Evolutionary conservation across 495 filamentous ascomycete species (phyloP).

Genomic region (Lentithecium fluviatile): DNA sequence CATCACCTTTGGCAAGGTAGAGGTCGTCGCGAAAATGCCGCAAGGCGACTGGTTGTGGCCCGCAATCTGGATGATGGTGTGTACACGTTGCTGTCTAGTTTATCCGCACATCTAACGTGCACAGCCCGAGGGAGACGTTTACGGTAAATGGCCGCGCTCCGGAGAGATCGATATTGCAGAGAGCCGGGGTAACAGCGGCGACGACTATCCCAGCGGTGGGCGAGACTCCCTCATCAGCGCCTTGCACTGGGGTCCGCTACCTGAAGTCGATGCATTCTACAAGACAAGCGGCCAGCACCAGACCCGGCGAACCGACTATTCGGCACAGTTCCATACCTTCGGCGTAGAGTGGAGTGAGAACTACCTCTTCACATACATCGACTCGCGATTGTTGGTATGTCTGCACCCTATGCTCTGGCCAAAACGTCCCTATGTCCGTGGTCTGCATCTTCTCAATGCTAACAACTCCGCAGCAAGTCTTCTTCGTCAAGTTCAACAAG

Average conservation of each 20-base stretch:
- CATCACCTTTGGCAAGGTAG: slow-evolving; percentile 47
- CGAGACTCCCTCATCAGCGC: slow-evolving; percentile 33
- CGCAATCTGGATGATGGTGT: slow-evolving; percentile 49
- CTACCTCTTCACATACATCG: slow-evolving; percentile 39
- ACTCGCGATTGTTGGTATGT: slow-evolving; percentile 33
- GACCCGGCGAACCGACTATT: slow-evolving; percentile 32
- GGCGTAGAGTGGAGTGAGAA: slow-evolving; percentile 37
- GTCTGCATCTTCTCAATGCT: slow-evolving; percentile 1
- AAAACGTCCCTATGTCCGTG: too few relatives aligned
- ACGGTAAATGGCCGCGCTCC: slow-evolving; percentile 34
- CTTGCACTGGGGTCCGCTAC: slow-evolving; percentile 36
- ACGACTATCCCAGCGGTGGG: slow-evolving; percentile 30
- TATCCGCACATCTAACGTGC: not conserved
- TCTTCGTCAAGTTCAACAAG: slow-evolving; percentile 35
- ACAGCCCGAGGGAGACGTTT: slow-evolving; percentile 16
- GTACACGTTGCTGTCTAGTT: not conserved
- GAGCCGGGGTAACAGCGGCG: slow-evolving; percentile 34
- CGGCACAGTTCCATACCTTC: slow-evolving; percentile 35
- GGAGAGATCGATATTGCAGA: slow-evolving; percentile 41
- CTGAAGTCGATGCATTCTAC: slow-evolving; percentile 29
- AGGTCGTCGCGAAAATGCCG: slow-evolving; percentile 49
- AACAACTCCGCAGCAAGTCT: slow-evolving; percentile 28
- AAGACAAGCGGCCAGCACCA: slow-evolving; percentile 30
- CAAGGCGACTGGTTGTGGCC: slow-evolving; percentile 50
- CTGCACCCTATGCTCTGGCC: not conserved